Evolutionary conservation across 2,329 filamentous ascomycete genomes (phyloP).

Genomic region (Sordariomycetes sp.): DNA sequence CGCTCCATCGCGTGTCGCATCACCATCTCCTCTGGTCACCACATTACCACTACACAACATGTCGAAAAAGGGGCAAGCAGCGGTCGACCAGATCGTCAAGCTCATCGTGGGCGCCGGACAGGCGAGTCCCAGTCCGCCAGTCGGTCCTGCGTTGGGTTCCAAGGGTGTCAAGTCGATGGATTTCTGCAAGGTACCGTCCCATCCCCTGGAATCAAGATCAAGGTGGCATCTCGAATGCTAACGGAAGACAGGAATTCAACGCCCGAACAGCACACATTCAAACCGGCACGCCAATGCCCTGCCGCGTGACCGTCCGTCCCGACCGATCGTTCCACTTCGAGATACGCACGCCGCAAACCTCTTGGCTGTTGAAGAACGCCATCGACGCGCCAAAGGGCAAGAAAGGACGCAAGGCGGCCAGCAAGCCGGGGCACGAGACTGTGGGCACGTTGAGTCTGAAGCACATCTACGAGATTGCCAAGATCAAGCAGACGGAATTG

Average conservation of each 20-base stretch:
- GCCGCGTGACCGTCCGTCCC: slow-evolving; percentile 82
- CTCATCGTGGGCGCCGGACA: slow-evolving; percentile 95
- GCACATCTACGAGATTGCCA: slow-evolving; percentile 95
- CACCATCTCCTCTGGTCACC: too few relatives aligned
- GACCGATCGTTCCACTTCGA: slow-evolving; percentile 93
- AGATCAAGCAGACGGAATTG: slow-evolving; percentile 80
- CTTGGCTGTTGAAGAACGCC: slow-evolving; percentile 78
- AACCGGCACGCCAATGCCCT: slow-evolving; percentile 78
- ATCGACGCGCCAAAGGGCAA: slow-evolving; percentile 63
- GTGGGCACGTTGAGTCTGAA: slow-evolving; percentile 87
- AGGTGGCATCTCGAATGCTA: neutral
- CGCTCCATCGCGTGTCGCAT: too few relatives aligned
- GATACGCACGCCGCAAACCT: slow-evolving; percentile 87
- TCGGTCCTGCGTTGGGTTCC: slow-evolving; percentile 90
- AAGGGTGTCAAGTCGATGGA: slow-evolving; percentile 99
- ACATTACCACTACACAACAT: slow-evolving; percentile 22
- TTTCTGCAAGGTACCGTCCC: slow-evolving; percentile 93
- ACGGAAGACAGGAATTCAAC: slow-evolving; percentile 79
- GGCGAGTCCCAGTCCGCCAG: slow-evolving; percentile 87
- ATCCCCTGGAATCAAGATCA: neutral
- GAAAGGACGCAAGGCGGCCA: slow-evolving; percentile 71
- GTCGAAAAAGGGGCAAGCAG: slow-evolving; percentile 39
- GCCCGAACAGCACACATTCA: slow-evolving; percentile 80
- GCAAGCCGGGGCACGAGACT: slow-evolving; percentile 63
- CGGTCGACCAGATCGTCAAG: slow-evolving; percentile 75